Percentiles rank a stretch among this genome's conserved stretches.
These are phyloP conservation scores for Metschnikowia lunata DNA, from an alignment of 805 yeast genomes.

Conservation along the genomic window DNA sequence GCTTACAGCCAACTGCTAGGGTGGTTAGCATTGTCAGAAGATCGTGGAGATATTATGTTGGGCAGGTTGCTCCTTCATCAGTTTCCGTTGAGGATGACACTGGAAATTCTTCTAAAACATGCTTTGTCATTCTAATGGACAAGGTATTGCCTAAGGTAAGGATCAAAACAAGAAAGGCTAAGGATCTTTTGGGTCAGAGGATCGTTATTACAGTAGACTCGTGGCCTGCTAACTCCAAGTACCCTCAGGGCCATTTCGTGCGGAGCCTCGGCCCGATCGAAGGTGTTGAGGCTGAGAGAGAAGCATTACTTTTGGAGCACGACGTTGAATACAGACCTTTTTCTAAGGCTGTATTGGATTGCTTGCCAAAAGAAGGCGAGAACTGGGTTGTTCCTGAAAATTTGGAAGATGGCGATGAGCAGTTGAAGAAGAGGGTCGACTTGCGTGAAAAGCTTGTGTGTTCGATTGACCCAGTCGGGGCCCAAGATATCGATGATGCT, in stretches of 20 bases:
- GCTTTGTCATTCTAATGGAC: conserved; percentile 87
- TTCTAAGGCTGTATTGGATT: conserved; percentile 83
- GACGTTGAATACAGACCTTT: conserved; percentile 97
- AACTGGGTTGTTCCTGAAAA: conserved; percentile 84
- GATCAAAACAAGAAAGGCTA: conserved; percentile 82
- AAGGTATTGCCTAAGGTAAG: conserved; percentile 80
- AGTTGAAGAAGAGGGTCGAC: conserved; percentile 67
- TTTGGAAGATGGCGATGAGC: conserved; percentile 47
- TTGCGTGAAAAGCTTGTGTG: conserved; percentile 86
- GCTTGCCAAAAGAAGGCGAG: conserved; percentile 91
- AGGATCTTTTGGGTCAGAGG: conserved; percentile 79
- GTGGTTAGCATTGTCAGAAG: conserved; percentile 85
- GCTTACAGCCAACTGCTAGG: conserved; percentile 85
- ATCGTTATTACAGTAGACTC: conserved; percentile 89
- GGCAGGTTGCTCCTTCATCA: conserved; percentile 80
- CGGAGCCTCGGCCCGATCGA: conserved; percentile 87
- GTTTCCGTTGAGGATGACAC: conserved; percentile 48
- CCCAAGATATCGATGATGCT: conserved; percentile 99
- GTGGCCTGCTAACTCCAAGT: conserved; percentile 81
- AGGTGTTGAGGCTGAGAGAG: conserved; percentile 92
- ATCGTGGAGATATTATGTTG: conserved; percentile 95
- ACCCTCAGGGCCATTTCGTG: conserved; percentile 94
- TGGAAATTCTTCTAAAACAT: conserved; percentile 67
- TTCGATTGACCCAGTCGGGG: conserved; percentile 95
- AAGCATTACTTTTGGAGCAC: conserved; percentile 87